Conservation (phyloP, 2,329 filamentous ascomycete genomes). For the Alternaria sp. region DNA sequence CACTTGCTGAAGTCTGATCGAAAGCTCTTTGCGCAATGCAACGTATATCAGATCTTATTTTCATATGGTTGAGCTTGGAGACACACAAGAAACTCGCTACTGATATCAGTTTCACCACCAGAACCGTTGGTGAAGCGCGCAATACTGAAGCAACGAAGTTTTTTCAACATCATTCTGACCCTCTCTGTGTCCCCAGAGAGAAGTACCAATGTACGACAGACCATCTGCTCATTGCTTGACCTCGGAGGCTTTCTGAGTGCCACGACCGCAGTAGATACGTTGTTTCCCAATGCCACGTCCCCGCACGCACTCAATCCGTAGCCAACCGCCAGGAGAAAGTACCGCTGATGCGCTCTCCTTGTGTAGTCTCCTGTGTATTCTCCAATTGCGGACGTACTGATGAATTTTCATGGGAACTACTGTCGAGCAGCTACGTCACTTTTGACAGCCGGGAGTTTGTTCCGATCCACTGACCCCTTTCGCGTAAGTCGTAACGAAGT, state of each 20-base stretch:
- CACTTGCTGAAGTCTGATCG: background rate
- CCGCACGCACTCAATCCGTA: background rate
- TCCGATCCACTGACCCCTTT: conserved; percentile 11
- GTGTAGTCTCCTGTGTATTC: background rate
- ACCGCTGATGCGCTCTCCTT: background rate
- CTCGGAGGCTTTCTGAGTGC: background rate
- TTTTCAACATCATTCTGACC: background rate
- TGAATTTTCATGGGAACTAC: background rate
- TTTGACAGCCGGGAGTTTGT: conserved; percentile 3
- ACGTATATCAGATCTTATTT: background rate
- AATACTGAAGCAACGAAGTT: background rate
- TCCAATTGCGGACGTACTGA: background rate
- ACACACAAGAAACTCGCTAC: background rate
- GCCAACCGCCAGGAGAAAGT: background rate
- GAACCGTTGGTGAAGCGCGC: background rate
- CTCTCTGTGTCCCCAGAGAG: background rate
- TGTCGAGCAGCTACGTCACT: conserved; percentile 8
- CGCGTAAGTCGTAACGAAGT: conserved; percentile 20
- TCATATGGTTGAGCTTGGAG: background rate
- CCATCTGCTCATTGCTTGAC: background rate
- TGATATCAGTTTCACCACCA: background rate
- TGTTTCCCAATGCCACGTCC: background rate
- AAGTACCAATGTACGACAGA: background rate
- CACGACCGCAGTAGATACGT: background rate
- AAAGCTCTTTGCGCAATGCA: too few relatives aligned